A percentile compares a stretch with the other conserved stretches of the same genome.
Evolutionary conservation across 495 filamentous ascomycete species (phyloP).

Genomic region (Neurospora sp.): DNA sequence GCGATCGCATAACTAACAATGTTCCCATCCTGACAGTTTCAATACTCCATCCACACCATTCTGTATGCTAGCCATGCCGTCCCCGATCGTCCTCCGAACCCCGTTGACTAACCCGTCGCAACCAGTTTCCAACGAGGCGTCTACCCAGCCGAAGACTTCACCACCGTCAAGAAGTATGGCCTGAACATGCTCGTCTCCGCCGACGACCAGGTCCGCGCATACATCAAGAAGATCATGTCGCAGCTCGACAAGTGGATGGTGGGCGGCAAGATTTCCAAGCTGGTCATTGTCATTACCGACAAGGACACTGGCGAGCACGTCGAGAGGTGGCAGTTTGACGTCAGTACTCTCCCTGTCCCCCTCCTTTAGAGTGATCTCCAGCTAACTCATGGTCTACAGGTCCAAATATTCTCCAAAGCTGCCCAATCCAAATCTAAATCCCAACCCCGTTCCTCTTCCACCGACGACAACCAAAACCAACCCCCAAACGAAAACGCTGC

Average conservation of each 20-base stretch:
- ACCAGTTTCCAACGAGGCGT: constrained; percentile 85
- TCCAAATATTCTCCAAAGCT: constrained; percentile 58
- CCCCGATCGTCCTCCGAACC: neutral
- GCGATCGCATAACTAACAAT: neutral
- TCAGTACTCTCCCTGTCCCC: constrained; percentile 26
- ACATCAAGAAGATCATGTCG: constrained; percentile 97
- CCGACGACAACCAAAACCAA: constrained; percentile 3
- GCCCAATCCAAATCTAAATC: constrained; percentile 33
- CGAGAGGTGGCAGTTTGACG: constrained; percentile 97
- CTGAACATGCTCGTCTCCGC: constrained; percentile 95
- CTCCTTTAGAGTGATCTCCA: neutral
- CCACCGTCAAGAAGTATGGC: constrained; percentile 97
- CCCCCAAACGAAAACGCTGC: neutral
- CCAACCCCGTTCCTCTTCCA: constrained; percentile 23
- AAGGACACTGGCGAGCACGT: constrained; percentile 95
- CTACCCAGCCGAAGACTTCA: constrained; percentile 97
- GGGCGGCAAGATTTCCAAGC: constrained; percentile 88
- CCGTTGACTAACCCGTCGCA: neutral
- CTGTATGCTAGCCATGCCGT: constrained; percentile 41
- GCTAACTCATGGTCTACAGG: constrained; percentile 21
- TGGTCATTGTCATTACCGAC: constrained; percentile 89
- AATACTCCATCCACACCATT: constrained; percentile 95
- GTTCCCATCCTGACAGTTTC: constrained; percentile 50
- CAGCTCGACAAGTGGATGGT: constrained; percentile 95
- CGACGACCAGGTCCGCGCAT: constrained; percentile 96